Evolutionary conservation across 2,329 filamentous ascomycete genomes (phyloP).

Genomic region (Lasiodiplodia hormozganensis): DNA sequence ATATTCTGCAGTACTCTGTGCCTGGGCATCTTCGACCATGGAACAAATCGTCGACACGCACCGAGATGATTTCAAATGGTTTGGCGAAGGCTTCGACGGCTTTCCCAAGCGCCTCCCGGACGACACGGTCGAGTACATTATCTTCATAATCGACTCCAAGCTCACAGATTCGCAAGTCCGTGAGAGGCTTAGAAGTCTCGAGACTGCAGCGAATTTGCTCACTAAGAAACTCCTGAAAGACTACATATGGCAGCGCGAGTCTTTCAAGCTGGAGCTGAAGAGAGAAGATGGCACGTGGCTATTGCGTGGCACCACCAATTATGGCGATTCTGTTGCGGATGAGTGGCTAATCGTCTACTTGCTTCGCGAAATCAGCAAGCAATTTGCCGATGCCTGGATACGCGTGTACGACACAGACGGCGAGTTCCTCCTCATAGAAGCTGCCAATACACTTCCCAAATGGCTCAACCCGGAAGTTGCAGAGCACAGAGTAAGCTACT

Average conservation of each 20-base stretch:
- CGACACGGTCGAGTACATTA: slow-evolving; percentile 83
- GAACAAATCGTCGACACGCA: slow-evolving; percentile 28
- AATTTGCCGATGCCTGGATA: slow-evolving; percentile 78
- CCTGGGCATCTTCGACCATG: neutral
- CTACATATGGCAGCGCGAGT: slow-evolving; percentile 95
- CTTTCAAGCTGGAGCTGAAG: slow-evolving; percentile 71
- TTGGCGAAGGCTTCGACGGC: slow-evolving; percentile 69
- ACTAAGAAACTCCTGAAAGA: slow-evolving; percentile 71
- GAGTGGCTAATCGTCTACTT: slow-evolving; percentile 97
- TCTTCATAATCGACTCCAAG: slow-evolving; percentile 72
- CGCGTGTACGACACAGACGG: slow-evolving; percentile 87
- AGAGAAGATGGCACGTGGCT: slow-evolving; percentile 66
- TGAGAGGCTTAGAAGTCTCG: slow-evolving; percentile 71
- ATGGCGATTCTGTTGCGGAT: slow-evolving; percentile 93
- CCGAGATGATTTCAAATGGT: slow-evolving; percentile 67
- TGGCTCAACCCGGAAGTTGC: slow-evolving; percentile 95
- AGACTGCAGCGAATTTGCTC: slow-evolving; percentile 72
- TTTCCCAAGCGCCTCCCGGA: slow-evolving; percentile 76
- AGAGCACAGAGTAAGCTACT: slow-evolving; percentile 68
- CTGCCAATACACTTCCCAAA: slow-evolving; percentile 81
- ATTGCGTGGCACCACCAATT: slow-evolving; percentile 80
- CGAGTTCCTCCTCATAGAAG: slow-evolving; percentile 94
- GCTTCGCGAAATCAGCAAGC: slow-evolving; percentile 78
- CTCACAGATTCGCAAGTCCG: slow-evolving; percentile 64
- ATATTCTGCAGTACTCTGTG: neutral